These are phyloP conservation scores for Bathelium albidoporum DNA, from an alignment of 495 filamentous ascomycete species.

Conservation along the genomic window DNA sequence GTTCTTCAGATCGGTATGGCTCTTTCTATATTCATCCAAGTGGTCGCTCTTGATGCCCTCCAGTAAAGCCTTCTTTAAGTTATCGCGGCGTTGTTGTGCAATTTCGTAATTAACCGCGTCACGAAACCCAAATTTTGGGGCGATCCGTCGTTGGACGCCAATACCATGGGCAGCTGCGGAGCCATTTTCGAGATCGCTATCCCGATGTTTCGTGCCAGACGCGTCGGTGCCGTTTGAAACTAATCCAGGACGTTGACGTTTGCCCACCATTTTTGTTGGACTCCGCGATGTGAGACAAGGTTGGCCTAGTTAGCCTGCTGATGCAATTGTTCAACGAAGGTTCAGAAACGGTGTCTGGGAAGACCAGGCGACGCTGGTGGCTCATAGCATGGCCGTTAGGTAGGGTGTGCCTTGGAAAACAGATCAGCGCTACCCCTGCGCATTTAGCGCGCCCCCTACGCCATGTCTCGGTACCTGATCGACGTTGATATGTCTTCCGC, in stretches of 20 bases:
- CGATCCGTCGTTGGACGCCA: not conserved
- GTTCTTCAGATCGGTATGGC: slow-evolving; percentile 34
- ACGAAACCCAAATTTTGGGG: slow-evolving; percentile 5
- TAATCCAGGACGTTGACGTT: not conserved
- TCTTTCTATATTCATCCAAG: slow-evolving; percentile 37
- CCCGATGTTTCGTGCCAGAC: not conserved
- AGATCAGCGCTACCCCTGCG: not conserved
- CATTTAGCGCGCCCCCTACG: not conserved
- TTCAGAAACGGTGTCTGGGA: not conserved
- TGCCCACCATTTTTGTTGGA: not conserved
- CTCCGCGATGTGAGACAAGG: not conserved
- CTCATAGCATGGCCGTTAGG: not conserved
- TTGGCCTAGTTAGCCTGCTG: not conserved
- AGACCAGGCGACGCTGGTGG: not conserved
- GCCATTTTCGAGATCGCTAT: not conserved
- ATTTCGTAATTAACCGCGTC: slow-evolving; percentile 8
- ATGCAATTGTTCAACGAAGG: not conserved
- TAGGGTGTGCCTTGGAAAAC: not conserved
- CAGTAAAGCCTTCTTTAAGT: slow-evolving; percentile 37
- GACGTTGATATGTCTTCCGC: not conserved
- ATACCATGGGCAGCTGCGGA: not conserved
- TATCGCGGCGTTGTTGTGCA: slow-evolving; percentile 9
- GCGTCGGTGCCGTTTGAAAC: not conserved
- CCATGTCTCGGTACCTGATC: not conserved
- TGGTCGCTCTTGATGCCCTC: slow-evolving; percentile 33